These are phyloP conservation scores for Abelmoschus esculentus DNA, from an alignment of 345 rosid genomes.

Conservation along the genomic window DNA sequence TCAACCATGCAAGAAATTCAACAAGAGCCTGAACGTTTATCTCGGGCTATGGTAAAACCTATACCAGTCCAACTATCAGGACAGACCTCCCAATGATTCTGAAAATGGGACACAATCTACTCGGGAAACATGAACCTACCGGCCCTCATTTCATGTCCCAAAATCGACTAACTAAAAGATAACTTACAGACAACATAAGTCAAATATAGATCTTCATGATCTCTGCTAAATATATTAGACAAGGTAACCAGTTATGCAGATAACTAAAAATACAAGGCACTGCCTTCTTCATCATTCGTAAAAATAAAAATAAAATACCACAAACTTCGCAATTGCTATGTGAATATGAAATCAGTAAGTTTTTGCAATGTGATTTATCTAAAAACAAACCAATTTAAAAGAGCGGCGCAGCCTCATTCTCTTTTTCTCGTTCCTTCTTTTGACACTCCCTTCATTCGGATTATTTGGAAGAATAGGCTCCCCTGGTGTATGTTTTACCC, in stretches of 20 bases:
- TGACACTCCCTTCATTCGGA: constrained; percentile 74
- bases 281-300: neutral
- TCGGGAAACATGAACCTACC: neutral
- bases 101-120: neutral
- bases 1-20: neutral
- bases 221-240: neutral
- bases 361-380: neutral
- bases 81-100: neutral
- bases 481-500: constrained; percentile 68
- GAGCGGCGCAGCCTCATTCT: constrained; percentile 56
- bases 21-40: neutral
- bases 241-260: neutral
- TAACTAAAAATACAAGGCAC: neutral
- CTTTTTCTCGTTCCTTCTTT: constrained; percentile 75
- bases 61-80: neutral
- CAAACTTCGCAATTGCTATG: neutral
- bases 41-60: neutral
- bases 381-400: constrained; percentile 47
- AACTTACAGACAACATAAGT: neutral
- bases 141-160: neutral
- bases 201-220: neutral
- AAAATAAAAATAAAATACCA: neutral
- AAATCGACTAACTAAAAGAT: neutral
- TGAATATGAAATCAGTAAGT: too few species aligned
- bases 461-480: constrained; percentile 64